A percentile compares a stretch with the other conserved stretches of the same genome.
Evolutionary conservation across 257 asterid species (phyloP).

Genomic region (Rauvolfia tetraphylla): DNA sequence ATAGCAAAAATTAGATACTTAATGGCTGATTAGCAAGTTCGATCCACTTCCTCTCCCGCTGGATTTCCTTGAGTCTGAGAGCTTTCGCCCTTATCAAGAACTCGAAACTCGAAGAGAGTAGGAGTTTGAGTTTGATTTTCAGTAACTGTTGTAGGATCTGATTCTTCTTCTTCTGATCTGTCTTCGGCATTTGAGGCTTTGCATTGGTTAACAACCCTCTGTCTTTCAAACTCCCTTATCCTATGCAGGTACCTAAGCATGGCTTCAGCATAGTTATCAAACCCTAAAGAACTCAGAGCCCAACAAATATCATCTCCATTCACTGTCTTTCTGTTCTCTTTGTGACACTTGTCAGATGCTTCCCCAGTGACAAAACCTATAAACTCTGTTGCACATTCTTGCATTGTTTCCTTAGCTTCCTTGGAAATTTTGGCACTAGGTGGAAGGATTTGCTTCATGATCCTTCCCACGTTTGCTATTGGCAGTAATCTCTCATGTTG

Average conservation of each 20-base stretch:
- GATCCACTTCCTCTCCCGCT: not conserved
- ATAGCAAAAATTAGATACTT: too few species aligned
- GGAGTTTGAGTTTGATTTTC: not conserved
- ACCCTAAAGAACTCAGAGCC: constrained; percentile 52
- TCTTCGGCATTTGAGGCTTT: not conserved
- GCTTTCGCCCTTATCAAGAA: not conserved
- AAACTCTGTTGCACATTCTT: constrained; percentile 67
- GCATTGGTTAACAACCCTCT: not conserved
- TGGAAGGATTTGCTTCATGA: constrained; percentile 60
- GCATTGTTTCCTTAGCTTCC: constrained; percentile 59
- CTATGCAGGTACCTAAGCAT: constrained; percentile 39
- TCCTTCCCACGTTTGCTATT: constrained; percentile 68
- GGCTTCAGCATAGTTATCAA: constrained; percentile 47
- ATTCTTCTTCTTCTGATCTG: not conserved
- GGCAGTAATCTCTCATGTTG: constrained; percentile 47
- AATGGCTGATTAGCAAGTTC: not conserved
- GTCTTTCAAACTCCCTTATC: constrained; percentile 5
- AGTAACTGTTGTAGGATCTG: not conserved
- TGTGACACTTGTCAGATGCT: constrained; percentile 54
- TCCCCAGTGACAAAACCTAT: constrained; percentile 60
- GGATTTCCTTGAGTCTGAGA: not conserved
- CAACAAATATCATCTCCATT: constrained; percentile 65
- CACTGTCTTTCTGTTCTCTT: constrained; percentile 59
- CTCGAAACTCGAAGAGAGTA: not conserved
- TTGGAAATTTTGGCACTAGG: constrained; percentile 51